Evolutionary conservation across 331 rosid genomes (phyloP), one percentile per base, ranked within the genome.

Genomic region (Rhamnella rubrinervis): DNA sequence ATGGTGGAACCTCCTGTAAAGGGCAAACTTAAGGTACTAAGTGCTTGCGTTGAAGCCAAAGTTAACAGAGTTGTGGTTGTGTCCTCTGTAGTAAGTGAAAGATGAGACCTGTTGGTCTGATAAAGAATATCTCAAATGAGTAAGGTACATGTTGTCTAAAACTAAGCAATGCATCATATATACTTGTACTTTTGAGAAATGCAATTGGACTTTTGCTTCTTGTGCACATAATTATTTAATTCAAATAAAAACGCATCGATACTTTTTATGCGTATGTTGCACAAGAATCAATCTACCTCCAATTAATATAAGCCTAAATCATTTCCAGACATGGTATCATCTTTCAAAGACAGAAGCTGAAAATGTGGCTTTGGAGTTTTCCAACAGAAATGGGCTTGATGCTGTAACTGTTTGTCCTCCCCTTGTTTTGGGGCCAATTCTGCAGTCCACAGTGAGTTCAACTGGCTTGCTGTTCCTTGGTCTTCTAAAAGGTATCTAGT

Each of bases 31-130:
- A 90, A 85, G 63, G 87, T 88, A 51, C 87, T 84, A 31, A 65
- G 82, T 73, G 95, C 87, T 17, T 74, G 81, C 60, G 68, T 68
- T 5, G 76, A 84, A 67, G 84, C 90, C 60, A 85, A 90, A 64
- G 87, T 88, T 9, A 81, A 85, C 73, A 82, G 92, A 17, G 85
- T 86, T 66, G 81, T 84, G 23, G 61, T 47, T 75, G 88, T 90
- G 44, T 87, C 96, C 26, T 82, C 95, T 58, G 1, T 0, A 26
- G 51, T 77, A 66, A 75, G 72, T 74, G 15, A 71, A 86, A 6
- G 97, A 88, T 67, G 97, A 91, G 71, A 73, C 78, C 59, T 84
- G 69, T 77, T 91, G 92, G 97, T 84, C 95, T 23, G 95, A 84
- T 75, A 79, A 52, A 74, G 90, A 88, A 64, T 78, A 82, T 61